Conservation (phyloP, 2,329 filamentous ascomycete species). For the Amauroascus niger region DNA sequence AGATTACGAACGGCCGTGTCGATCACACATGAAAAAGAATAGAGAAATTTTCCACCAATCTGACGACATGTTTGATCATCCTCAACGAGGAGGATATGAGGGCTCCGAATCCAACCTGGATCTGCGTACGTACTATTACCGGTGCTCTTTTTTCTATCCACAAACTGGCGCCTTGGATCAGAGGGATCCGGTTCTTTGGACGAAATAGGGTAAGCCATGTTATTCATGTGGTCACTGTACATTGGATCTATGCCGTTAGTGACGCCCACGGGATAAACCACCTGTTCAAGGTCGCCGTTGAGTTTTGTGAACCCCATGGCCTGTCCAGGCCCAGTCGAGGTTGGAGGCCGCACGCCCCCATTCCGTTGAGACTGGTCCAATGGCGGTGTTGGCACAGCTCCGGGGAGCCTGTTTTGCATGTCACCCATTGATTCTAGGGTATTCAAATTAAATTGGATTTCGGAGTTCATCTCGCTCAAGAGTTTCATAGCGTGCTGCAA, state of each 20-base stretch:
- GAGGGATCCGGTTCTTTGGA: conserved; percentile 50
- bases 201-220: conserved; percentile 76
- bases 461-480: conserved; percentile 55
- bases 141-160: conserved; percentile 44
- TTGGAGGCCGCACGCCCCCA: conserved; percentile 35
- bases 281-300: conserved; percentile 52
- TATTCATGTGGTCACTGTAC: conserved; percentile 87
- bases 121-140: conserved; percentile 51
- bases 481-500: conserved; percentile 59
- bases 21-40: conserved; percentile 54
- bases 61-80: conserved; percentile 59
- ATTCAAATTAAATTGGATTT: conserved; percentile 54
- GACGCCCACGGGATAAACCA: conserved; percentile 85
- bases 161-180: conserved; percentile 39
- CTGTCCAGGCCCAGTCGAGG: conserved; percentile 40
- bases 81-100: conserved; percentile 82
- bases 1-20: conserved; percentile 50
- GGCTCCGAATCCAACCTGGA: conserved; percentile 57
- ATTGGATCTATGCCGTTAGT: conserved; percentile 91
- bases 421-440: conserved; percentile 58
- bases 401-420: conserved; percentile 46
- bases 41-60: conserved; percentile 57
- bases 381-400: conserved; percentile 48
- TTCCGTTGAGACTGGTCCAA: conserved; percentile 39
- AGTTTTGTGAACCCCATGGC: conserved; percentile 43